Conservation (phyloP, 164 flowering plant genomes). For the Aristolochia fimbriata region DNA sequence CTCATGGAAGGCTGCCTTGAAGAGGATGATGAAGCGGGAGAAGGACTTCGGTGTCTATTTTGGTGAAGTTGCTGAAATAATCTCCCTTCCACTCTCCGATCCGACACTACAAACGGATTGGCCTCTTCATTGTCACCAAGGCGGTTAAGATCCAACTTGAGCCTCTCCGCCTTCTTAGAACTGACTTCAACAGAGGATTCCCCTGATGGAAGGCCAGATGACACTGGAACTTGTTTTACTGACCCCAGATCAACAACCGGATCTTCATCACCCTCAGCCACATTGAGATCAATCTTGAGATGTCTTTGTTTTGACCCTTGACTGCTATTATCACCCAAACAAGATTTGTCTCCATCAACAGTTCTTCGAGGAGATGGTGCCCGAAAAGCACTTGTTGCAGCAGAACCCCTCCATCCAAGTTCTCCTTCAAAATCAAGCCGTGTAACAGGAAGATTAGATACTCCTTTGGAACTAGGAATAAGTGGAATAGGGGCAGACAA, state of each 20-base stretch:
- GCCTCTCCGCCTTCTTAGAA: slow-evolving; percentile 45
- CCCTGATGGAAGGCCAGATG: slow-evolving; percentile 40
- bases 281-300: slow-evolving; percentile 72
- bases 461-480: slow-evolving; percentile 55
- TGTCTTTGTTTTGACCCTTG: slow-evolving; percentile 15
- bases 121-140: slow-evolving; percentile 47
- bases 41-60: slow-evolving; percentile 39
- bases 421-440: slow-evolving; percentile 64
- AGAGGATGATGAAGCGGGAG: slow-evolving; percentile 71
- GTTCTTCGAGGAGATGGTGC: slow-evolving; percentile 63
- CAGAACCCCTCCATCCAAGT: slow-evolving; percentile 75
- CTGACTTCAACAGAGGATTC: slow-evolving; percentile 56
- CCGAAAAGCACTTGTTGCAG: slow-evolving; percentile 73
- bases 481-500: slow-evolving; percentile 34
- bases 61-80: slow-evolving; percentile 11
- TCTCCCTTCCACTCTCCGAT: slow-evolving; percentile 28
- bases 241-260: slow-evolving; percentile 8
- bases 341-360: slow-evolving; percentile 22
- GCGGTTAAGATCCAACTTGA: slow-evolving; percentile 59
- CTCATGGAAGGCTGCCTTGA: slow-evolving; percentile 45
- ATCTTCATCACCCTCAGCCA: slow-evolving; percentile 45
- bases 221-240: slow-evolving; percentile 25
- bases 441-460: slow-evolving; percentile 39
- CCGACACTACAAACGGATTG: slow-evolving; percentile 15
- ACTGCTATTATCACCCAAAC: slow-evolving; percentile 12